Evolutionary conservation across 1,284 basidiomycete species (phyloP).

Genomic region (Trametes pubescens): DNA sequence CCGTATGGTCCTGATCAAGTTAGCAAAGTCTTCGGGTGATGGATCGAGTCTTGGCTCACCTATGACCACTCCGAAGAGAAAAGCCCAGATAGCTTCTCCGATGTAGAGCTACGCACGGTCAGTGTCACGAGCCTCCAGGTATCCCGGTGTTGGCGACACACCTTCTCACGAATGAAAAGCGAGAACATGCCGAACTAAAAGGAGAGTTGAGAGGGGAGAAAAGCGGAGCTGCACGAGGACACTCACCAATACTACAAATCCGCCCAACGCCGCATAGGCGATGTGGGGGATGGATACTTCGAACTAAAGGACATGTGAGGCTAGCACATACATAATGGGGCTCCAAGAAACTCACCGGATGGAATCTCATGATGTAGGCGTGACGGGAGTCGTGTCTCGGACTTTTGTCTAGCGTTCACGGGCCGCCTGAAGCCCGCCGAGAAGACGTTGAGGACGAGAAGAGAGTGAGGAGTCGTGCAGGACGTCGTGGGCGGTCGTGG

Average conservation of each 20-base stretch:
- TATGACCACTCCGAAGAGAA: constrained; percentile 93
- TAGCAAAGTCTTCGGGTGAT: constrained; percentile 3
- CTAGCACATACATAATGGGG: neutral
- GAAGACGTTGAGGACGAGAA: neutral
- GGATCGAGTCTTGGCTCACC: constrained; percentile 49
- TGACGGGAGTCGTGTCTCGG: constrained; percentile 20
- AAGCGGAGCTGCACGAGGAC: constrained; percentile 63
- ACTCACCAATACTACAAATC: constrained; percentile 82
- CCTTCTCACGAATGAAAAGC: constrained; percentile 90
- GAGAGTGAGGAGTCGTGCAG: constrained; percentile 20
- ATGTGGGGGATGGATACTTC: constrained; percentile 76
- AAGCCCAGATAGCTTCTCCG: constrained; percentile 97
- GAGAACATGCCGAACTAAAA: constrained; percentile 93
- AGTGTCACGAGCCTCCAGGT: constrained; percentile 6
- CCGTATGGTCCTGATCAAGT: constrained; percentile 78
- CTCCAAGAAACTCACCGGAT: constrained; percentile 32
- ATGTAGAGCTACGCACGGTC: constrained; percentile 75
- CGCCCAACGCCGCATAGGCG: constrained; percentile 85
- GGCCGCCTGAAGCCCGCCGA: constrained; percentile 13
- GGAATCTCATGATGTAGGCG: constrained; percentile 34
- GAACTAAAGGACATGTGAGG: constrained; percentile 54
- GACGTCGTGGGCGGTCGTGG: constrained; percentile 27
- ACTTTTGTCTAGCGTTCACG: constrained; percentile 15
- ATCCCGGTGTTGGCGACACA: constrained; percentile 42
- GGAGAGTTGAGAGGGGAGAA: constrained; percentile 15